Evolutionary conservation across 352 stramenopile species (phyloP), one percentile per base, ranked within the genome.

Genomic region (Pythium volutum): DNA sequence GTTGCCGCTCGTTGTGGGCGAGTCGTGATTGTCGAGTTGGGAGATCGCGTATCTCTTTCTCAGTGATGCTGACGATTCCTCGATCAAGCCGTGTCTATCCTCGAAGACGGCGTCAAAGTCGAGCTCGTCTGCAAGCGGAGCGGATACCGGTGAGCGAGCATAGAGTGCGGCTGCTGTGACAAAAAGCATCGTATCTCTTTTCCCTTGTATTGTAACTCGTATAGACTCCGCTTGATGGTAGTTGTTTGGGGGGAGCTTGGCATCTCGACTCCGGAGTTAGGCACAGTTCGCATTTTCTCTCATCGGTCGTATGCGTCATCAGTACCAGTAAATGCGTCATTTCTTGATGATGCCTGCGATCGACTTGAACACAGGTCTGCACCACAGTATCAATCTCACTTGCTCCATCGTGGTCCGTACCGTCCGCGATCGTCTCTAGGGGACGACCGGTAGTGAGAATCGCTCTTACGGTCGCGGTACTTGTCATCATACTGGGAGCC

Each of bases 351-450:
- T 12, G 8, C 31, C 7, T 11, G 31, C 31, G n/a, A n/a, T n/a
- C n/a, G n/a, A n/a, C 39, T 45, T 45, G 12, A 22, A 41, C 29
- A 56, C 1, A 23, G 3, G 18, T 43, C 36, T 43, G 36, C 36
- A 42, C n/a, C 36, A 43, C n/a, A 36, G 8, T 20, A 22, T 20
- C 10, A 48, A 25, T 29, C 12, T 53, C 43, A 61, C 29, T 29
- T 34, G 41, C 31, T 42, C 10, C 33, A 61, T 11, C 60, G 60
- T 10, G 52, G 57, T 34, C 60, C 52, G 34, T 62, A 46, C n/a
- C 52, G 53, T 22, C 60, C 36, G 38, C 60, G 60, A n/a, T 67
- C 59, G 33, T 66, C 59, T 66, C 59, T 42, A 4, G 51, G 43
- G 4, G 59, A 60, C 16, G 59, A 60, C 9, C 53, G 43, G 45